A percentile compares a stretch with the other conserved stretches of the same genome.
Evolutionary conservation across 805 yeast genomes (phyloP).

Genomic region (Torulaspora delbrueckii): DNA sequence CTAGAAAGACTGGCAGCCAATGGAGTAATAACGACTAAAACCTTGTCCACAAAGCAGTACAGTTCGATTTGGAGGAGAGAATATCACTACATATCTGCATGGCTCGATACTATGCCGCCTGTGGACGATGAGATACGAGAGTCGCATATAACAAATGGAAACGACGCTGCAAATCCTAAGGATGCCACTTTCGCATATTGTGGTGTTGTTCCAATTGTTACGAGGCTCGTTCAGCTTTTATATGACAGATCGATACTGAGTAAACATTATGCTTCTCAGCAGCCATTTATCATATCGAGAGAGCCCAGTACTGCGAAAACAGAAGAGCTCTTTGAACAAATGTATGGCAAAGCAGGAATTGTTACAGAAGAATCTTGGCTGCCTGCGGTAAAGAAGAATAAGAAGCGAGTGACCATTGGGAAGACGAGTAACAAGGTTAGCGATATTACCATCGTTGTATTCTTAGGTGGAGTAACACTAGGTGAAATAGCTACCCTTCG

Average conservation of each 20-base stretch:
- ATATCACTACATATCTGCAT: slow-evolving; percentile 21
- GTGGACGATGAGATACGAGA: slow-evolving; percentile 13
- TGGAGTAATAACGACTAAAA: slow-evolving; percentile 22
- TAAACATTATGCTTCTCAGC: slow-evolving; percentile 32
- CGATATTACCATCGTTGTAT: slow-evolving; percentile 43
- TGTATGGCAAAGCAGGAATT: slow-evolving; percentile 22
- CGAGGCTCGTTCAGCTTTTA: slow-evolving; percentile 66
- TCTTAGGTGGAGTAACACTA: slow-evolving; percentile 82
- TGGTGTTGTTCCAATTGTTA: slow-evolving; percentile 72
- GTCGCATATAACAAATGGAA: slow-evolving; percentile 7
- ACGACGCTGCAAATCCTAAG: slow-evolving; percentile 17
- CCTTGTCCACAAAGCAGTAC: slow-evolving; percentile 2
- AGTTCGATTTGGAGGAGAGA: slow-evolving; percentile 20
- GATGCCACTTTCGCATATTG: slow-evolving; percentile 59
- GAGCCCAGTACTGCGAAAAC: slow-evolving; percentile 23
- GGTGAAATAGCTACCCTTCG: slow-evolving; percentile 75
- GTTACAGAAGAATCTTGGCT: slow-evolving; percentile 24
- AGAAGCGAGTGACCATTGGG: slow-evolving; percentile 13
- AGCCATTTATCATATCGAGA: slow-evolving; percentile 31
- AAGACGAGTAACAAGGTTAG: slow-evolving; percentile 3
- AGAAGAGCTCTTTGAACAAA: slow-evolving; percentile 23
- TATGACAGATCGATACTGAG: slow-evolving; percentile 51
- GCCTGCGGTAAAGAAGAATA: slow-evolving; percentile 13
- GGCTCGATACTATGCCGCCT: slow-evolving; percentile 28
- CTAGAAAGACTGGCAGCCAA: slow-evolving; percentile 22